Base-by-base conservation (phyloP, 2,329 filamentous ascomycete species). In the Talaromyces marneffei region DNA sequence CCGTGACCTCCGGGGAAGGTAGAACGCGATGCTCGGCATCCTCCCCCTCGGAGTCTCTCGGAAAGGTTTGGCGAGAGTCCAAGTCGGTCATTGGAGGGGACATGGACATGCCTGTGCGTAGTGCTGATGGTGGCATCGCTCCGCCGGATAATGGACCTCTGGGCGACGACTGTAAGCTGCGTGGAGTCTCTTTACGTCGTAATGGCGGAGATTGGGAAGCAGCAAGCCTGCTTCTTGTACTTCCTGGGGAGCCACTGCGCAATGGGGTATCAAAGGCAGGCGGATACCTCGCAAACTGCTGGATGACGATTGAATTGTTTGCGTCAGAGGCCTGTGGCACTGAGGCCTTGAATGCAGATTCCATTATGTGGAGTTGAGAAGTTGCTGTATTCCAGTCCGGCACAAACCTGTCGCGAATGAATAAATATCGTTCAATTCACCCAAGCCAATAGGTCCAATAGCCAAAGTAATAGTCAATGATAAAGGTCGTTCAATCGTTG, bases 1-100 rank as follows among this genome's bases (percentile, higher is more conserved):
- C 83, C 2, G 84, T 87, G 31, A 96, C 86, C 63, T 86, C 79
- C 65, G 83, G 85, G 60, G 86, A 80, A 7, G 92, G 92, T 53
- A 93, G 75, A 20, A 75, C 66, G 57, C 83, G 80, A 29, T 69
- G 65, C 67, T 84, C 82, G 59, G 73, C 79, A 8, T 63, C 62
- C 44, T 70, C 63, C 3, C 35, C 18, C 23, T 59, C 57, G 7
- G 71, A 55, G 40, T 76, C 73, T 58, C 68, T 70, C 44, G 68
- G 65, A 9, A 65, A 68, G 52, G 68, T 63, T 23, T 69, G 72
- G 27, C 69, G 72, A 16, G 62, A 52, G 2, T 68, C 59, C 23
- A 69, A 61, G 61, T 74, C 72, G 57, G 73, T 71, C 4, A 73
- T 46, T 3, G 75, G 74, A 54, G 76, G 76, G 33, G 76, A 77